A percentile compares a stretch with the other conserved stretches of the same genome.
Conservation (phyloP, 169 alveolate species). For the Plasmodium ovale region DNA sequence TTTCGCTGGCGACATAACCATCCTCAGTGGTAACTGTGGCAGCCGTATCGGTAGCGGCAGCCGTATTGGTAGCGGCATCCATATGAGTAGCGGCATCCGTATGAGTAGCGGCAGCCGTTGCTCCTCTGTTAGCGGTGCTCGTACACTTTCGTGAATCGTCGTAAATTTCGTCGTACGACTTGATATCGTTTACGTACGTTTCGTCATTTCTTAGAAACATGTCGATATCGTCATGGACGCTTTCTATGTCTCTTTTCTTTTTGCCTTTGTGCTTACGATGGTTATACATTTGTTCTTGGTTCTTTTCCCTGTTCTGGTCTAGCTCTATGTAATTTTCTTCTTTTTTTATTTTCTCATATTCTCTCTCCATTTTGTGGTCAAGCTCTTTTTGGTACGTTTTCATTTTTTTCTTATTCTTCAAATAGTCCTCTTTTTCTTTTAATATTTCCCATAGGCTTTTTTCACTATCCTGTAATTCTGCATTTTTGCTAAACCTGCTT, state of each 20-base stretch:
- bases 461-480: conserved; percentile 9
- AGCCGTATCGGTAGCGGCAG: too few relatives aligned
- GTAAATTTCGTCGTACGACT: conserved; percentile 69
- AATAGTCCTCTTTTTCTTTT: conserved; percentile 62
- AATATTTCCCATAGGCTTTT: conserved; percentile 68
- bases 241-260: background rate
- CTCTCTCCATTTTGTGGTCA: conserved; percentile 30
- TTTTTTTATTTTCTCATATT: conserved; percentile 46
- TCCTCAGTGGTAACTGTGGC: background rate
- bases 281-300: background rate
- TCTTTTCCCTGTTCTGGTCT: background rate
- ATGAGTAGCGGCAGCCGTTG: background rate
- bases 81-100: too few relatives aligned
- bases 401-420: conserved; percentile 35
- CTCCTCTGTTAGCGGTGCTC: background rate
- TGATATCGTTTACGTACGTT: conserved; percentile 33
- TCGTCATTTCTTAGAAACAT: conserved; percentile 23
- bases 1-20: background rate
- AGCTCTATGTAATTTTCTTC: conserved; percentile 31
- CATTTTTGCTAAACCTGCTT: conserved; percentile 14
- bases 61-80: too few relatives aligned
- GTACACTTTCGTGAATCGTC: background rate
- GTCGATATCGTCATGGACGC: conserved; percentile 50
- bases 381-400: conserved; percentile 46
- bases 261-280: background rate